Percentiles rank a stretch among this genome's conserved stretches.
Evolutionary conservation across 441 rosid species (phyloP).

Genomic region (Euphorbia corollata): DNA sequence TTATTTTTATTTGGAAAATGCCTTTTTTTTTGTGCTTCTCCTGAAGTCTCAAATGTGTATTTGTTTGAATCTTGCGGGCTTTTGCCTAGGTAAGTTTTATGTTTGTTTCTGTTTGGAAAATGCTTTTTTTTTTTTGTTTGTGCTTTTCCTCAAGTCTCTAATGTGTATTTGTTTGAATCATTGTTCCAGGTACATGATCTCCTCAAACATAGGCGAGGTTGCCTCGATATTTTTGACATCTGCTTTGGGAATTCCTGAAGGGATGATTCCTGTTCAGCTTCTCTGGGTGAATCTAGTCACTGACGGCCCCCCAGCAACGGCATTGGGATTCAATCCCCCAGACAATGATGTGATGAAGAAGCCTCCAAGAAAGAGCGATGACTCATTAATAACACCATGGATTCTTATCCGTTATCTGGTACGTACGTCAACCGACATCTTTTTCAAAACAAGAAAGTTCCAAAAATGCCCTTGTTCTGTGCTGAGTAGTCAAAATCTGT

Average conservation of each 20-base stretch:
- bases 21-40: not conserved
- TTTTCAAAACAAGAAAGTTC: not conserved
- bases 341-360: constrained; percentile 83
- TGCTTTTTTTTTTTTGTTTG: too few species aligned
- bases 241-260: constrained; percentile 95
- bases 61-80: too few species aligned
- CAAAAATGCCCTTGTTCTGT: not conserved
- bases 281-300: constrained; percentile 98
- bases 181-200: constrained; percentile 81
- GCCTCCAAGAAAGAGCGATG: constrained; percentile 82
- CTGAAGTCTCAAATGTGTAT: too few species aligned
- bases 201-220: constrained; percentile 94
- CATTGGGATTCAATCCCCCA: constrained; percentile 89
- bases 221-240: constrained; percentile 90
- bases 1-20: not conserved
- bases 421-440: constrained; percentile 28
- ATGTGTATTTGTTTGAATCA: not conserved
- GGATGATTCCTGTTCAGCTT: constrained; percentile 94
- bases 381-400: constrained; percentile 77
- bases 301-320: constrained; percentile 98
- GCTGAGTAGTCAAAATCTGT: not conserved
- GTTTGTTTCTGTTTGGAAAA: too few species aligned
- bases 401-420: constrained; percentile 92
- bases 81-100: too few species aligned
- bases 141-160: not conserved